phyloP scores from a whole-genome alignment of 306 rosid species.

The Fagus crenata region DNA sequence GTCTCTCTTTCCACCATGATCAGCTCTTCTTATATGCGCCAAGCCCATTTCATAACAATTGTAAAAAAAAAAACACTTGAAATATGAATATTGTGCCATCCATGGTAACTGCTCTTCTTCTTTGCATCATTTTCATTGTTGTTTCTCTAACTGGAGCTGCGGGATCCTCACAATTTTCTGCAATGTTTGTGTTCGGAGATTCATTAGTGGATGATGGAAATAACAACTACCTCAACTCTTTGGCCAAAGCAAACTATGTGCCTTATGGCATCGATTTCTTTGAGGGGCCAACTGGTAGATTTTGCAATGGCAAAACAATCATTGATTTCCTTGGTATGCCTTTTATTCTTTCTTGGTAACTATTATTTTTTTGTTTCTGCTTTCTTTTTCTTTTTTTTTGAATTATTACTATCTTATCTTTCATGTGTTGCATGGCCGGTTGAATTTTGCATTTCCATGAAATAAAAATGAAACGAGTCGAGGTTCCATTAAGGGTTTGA shows the following conservation, averaged over 20 bases:
- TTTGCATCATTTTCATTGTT: conserved; percentile 24
- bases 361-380: not conserved
- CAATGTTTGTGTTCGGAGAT: conserved; percentile 50
- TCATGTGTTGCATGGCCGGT: no score
- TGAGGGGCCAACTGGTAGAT: conserved; percentile 39
- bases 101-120: not conserved
- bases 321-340: conserved; percentile 37
- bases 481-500: no score
- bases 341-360: not conserved
- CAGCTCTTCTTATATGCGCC: conserved; percentile 5
- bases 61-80: not conserved
- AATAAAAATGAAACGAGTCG: no score
- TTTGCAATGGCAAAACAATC: conserved; percentile 35
- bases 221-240: conserved; percentile 35
- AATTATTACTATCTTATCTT: not conserved
- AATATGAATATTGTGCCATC: conserved; percentile 12
- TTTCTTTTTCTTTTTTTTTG: not conserved
- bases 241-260: conserved; percentile 33
- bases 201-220: conserved; percentile 40
- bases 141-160: not conserved
- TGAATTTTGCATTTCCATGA: no score
- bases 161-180: conserved; percentile 23
- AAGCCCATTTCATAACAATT: not conserved
- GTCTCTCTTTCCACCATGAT: not conserved
- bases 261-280: conserved; percentile 43